Conservation (phyloP, 2,329 filamentous ascomycete species). For the Arthrobotrys entomopaga region DNA sequence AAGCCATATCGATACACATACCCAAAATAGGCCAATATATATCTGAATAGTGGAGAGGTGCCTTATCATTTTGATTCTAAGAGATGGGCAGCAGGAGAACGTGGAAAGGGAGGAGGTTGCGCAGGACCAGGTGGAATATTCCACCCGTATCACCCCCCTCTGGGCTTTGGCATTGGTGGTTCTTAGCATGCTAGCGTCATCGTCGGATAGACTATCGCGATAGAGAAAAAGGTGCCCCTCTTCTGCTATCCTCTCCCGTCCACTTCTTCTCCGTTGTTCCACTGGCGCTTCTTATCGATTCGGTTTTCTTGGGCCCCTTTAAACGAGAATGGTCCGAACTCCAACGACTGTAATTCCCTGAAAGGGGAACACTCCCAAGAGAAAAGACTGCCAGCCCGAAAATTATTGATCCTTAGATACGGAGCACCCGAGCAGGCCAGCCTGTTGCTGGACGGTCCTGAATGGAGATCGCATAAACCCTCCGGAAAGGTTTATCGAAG, state of each 20-base stretch:
- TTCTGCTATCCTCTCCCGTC: slow-evolving; percentile 37
- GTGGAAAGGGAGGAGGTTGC: no score
- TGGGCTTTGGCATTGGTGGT: background rate
- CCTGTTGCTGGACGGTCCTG: slow-evolving; percentile 9
- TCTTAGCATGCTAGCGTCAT: background rate
- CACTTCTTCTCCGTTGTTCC: slow-evolving; percentile 25
- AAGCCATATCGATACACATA: no score
- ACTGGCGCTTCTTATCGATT: slow-evolving; percentile 48
- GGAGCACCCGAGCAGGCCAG: slow-evolving; percentile 16
- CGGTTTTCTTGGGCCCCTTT: slow-evolving; percentile 41
- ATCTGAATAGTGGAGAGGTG: no score
- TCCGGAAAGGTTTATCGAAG: slow-evolving; percentile 16
- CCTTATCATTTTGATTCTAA: no score
- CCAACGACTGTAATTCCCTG: slow-evolving; percentile 46
- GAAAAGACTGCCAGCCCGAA: slow-evolving; percentile 18
- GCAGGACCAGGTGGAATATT: no score
- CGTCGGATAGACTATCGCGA: slow-evolving; percentile 52
- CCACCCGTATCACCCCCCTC: no score
- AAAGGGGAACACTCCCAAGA: slow-evolving; percentile 23
- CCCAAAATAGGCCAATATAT: no score
- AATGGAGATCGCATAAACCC: slow-evolving; percentile 24
- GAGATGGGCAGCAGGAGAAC: no score
- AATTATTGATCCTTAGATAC: slow-evolving; percentile 2
- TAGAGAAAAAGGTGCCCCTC: slow-evolving; percentile 18
- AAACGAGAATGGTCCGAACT: slow-evolving; percentile 36